Evolutionary conservation across 2,329 filamentous ascomycete species (phyloP), one percentile per base, ranked within the genome.

Genomic region (Apiospora arundinis): DNA sequence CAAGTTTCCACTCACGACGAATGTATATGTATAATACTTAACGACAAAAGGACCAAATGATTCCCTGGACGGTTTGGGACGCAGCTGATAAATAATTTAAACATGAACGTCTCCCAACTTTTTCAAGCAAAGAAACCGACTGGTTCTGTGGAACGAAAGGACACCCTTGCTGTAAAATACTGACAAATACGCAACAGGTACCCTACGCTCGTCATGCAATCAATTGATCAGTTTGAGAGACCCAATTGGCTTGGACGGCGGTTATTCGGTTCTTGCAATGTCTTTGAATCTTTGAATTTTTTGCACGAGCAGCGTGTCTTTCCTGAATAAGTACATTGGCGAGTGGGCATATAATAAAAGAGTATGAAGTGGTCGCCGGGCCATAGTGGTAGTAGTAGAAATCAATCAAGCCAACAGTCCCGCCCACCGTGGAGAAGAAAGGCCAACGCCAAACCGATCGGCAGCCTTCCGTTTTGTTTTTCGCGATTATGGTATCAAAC

Each of bases 1-100:
- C n/a, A 69, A 49, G 45, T 52, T 69, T 69, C 67, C 67, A 52
- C 67, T 69, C 67, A 42, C 23, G 45, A 69, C 46, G 67, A 69
- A 23, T 49, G 67, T 49, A 69, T 49, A 23, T 69, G 67, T 69
- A 69, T 68, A 46, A 68, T 68, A 68, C 66, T 44, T 63, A 63
- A 60, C 52, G 52, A 60, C 52, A 60, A 60, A 68, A 37, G 66
- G 44, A 48, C 66, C 66, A 68, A 68, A 48, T 46, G 66, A 68
- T 63, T 63, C 56, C 56, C 32, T 40, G 56, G 56, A 40, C 21
- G 56, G 56, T 63, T 63, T 63, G 56, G 56, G 6, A 40, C 32
- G 21, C 56, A 63, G 21, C 32, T 40, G 56, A 63, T 40, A 63
- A 40, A 63, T 63, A 63, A 40, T 63, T 9, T 40, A 40, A 60